These are phyloP conservation scores for Omphalea diandra DNA, from an alignment of 441 rosid genomes.

Conservation along the genomic window DNA sequence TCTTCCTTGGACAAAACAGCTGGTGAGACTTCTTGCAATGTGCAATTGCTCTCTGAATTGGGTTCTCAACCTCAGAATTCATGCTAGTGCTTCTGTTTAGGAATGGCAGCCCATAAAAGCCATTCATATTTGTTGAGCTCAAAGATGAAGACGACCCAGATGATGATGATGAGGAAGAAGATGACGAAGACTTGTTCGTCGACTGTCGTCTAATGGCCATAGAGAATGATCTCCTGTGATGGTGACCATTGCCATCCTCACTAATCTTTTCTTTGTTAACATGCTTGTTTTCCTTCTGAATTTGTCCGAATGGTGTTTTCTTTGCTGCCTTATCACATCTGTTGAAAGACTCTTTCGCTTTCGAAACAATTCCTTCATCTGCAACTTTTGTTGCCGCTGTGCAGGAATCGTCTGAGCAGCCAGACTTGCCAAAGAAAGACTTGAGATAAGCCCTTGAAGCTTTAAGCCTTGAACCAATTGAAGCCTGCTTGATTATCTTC, in stretches of 20 bases:
- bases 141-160: slow-evolving; percentile 54
- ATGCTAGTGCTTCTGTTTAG: slow-evolving; percentile 80
- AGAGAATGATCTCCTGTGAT: slow-evolving; percentile 76
- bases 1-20: slow-evolving; percentile 41
- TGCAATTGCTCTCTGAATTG: slow-evolving; percentile 91
- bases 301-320: slow-evolving; percentile 53
- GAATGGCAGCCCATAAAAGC: slow-evolving; percentile 45
- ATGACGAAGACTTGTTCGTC: slow-evolving; percentile 43
- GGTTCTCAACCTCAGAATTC: slow-evolving; percentile 61
- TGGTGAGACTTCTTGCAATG: slow-evolving; percentile 82
- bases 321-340: slow-evolving; percentile 32
- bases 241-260: slow-evolving; percentile 31
- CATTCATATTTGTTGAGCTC: slow-evolving; percentile 51
- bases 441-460: slow-evolving; percentile 69
- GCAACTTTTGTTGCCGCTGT: slow-evolving; percentile 46
- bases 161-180: slow-evolving; percentile 43
- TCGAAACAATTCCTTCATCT: slow-evolving; percentile 43
- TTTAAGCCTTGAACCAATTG: slow-evolving; percentile 60
- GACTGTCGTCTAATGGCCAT: slow-evolving; percentile 63
- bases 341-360: slow-evolving; percentile 31
- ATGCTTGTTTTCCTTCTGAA: slow-evolving; percentile 39
- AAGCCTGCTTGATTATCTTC: slow-evolving; percentile 56
- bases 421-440: slow-evolving; percentile 66
- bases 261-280: slow-evolving; percentile 25
- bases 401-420: slow-evolving; percentile 44